Base-by-base conservation (phyloP, 768 basidiomycete species). In the Macrocybe gigantea region DNA sequence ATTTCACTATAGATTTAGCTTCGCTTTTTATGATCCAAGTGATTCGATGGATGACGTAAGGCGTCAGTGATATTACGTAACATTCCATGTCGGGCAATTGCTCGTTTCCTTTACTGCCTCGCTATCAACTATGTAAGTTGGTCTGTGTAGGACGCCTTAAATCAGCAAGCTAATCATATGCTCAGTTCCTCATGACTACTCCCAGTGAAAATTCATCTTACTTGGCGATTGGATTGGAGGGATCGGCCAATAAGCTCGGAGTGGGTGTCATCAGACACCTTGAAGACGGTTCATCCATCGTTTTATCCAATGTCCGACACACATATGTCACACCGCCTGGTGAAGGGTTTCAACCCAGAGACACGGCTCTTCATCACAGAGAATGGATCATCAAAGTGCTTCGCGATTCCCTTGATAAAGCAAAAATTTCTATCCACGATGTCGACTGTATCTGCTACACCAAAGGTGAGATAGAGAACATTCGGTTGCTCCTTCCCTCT, bases 261-360 rank as follows among this genome's bases (percentile, higher is more conserved):
- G 90, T 87, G 13, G 96, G 96, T 7, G 73, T 98, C 42, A 90
- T 98, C 65, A 80, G 80, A 56, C 96, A 99, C 61, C 72, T 74
- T 12, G 72, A 79, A 15, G 77, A 91, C 62, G 84, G 85, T 15
- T 78, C 82, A 32, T 79, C 85, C 1, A 70, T 72, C 15, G 90
- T 97, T 10, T 76, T 97, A 5, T 88, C 93, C 15, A 99, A 99
- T 58, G 74, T 97, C 53, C 80, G 96, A 53, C 96, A 97, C 59
- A 99, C 96, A n/a, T 97, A 98, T 64, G 89, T 98, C 56, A 98
- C 96, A 2, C 96, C 96, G 5, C 92, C 95, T 3, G 96, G 96
- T 2, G 93, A 98, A 69, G 96, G 96, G 0, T 99, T 99, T 61
- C 82, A 95, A 44, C 96, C 96, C 8, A 76, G 88, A 45, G 94